Evolutionary conservation across 2,329 filamentous ascomycete species (phyloP).

Genomic region (Colletotrichum coccodes): DNA sequence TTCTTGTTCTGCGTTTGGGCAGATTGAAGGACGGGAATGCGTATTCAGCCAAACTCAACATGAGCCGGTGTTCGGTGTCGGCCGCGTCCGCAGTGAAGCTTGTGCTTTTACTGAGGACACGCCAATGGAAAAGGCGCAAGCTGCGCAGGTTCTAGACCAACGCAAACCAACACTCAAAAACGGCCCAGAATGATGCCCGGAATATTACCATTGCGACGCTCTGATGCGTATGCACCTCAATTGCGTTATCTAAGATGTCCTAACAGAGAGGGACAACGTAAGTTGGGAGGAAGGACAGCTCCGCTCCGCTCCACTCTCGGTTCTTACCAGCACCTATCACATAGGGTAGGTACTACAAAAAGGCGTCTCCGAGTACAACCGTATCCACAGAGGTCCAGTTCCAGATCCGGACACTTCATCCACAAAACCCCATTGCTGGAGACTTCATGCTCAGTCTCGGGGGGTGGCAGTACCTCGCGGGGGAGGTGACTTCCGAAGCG

Average conservation of each 20-base stretch:
- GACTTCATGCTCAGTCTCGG: neutral
- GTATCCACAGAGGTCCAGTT: neutral
- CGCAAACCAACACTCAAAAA: conserved; percentile 26
- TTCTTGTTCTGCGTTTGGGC: neutral
- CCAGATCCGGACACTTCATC: neutral
- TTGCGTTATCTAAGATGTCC: neutral
- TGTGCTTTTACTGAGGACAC: neutral
- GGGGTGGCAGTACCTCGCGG: neutral
- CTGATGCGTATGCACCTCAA: neutral
- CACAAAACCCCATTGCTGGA: neutral
- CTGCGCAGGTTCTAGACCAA: neutral
- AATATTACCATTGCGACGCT: neutral
- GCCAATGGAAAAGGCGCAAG: neutral
- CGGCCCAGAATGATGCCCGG: conserved; percentile 15
- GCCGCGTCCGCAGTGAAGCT: neutral
- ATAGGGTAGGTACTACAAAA: neutral
- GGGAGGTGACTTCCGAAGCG: neutral
- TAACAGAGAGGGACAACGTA: neutral
- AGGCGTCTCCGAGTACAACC: neutral
- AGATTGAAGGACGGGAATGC: neutral
- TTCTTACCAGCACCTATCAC: neutral
- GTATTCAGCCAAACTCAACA: neutral
- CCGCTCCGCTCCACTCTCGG: neutral
- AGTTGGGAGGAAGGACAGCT: neutral
- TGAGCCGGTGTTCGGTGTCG: neutral